Conservation (phyloP, 2,329 filamentous ascomycete genomes). For the Sporothrix curviconia region DNA sequence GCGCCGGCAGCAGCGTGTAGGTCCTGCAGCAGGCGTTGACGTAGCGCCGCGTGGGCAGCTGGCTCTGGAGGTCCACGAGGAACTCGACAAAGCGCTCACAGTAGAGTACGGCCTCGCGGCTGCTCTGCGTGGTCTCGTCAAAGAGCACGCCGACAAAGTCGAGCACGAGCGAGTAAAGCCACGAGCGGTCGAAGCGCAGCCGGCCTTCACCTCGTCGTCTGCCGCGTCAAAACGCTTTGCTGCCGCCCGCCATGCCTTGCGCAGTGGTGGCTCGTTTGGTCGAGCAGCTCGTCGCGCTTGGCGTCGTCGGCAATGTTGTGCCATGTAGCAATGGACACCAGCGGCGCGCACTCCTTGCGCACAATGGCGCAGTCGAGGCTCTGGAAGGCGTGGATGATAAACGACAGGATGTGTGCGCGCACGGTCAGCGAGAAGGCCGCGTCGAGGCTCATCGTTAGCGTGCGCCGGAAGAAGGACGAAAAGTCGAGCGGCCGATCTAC, state of each 20-base stretch:
- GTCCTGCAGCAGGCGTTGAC: slow-evolving; percentile 85
- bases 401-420: slow-evolving; percentile 76
- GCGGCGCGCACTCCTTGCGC: slow-evolving; percentile 89
- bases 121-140: slow-evolving; percentile 27
- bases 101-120: slow-evolving; percentile 61
- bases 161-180: slow-evolving; percentile 80
- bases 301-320: slow-evolving; percentile 79
- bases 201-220: slow-evolving; percentile 73
- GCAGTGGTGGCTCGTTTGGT: slow-evolving; percentile 65
- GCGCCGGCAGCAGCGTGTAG: slow-evolving; percentile 72
- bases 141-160: slow-evolving; percentile 76
- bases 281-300: slow-evolving; percentile 65
- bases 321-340: slow-evolving; percentile 94
- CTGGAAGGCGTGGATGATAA: slow-evolving; percentile 87
- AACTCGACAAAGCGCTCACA: slow-evolving; percentile 93
- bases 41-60: slow-evolving; percentile 87
- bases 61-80: slow-evolving; percentile 82
- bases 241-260: slow-evolving; percentile 85
- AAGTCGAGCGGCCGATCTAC: slow-evolving; percentile 72
- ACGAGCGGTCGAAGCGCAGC: slow-evolving; percentile 84
- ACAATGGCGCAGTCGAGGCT: slow-evolving; percentile 84
- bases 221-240: slow-evolving; percentile 80
- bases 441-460: slow-evolving; percentile 80
- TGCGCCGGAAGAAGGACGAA: slow-evolving; percentile 78
- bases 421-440: slow-evolving; percentile 58